Percentiles rank a stretch among this genome's conserved stretches.
phyloP scores from a whole-genome alignment of 202 grass and related monocot genomes.

The Thinopyrum obtusiflorum region DNA sequence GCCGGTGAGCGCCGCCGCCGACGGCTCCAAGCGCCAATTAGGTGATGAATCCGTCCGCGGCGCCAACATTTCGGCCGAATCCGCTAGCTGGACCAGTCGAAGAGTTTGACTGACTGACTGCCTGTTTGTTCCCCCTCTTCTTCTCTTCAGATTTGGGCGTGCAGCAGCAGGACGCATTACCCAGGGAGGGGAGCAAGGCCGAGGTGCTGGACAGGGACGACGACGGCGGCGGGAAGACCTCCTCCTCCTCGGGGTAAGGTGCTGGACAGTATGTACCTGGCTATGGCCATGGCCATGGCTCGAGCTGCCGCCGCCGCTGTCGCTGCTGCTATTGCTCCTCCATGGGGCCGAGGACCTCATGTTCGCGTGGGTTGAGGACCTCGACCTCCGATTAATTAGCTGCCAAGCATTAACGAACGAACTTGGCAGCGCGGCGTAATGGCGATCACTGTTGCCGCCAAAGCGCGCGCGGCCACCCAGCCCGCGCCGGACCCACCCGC shows the following conservation, averaged over 20 bases:
- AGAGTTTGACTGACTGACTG: neutral
- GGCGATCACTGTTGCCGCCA: no score
- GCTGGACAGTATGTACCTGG: no score
- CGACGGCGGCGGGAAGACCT: neutral
- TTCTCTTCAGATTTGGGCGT: slow-evolving; percentile 27
- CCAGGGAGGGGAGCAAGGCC: slow-evolving; percentile 39
- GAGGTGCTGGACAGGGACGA: slow-evolving; percentile 43
- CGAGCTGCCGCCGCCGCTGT: no score
- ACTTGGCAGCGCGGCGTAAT: no score
- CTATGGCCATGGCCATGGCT: no score
- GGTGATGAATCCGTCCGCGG: neutral
- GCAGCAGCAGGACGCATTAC: neutral
- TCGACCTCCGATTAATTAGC: no score
- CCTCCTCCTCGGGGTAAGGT: slow-evolving; percentile 14
- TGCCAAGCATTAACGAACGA: no score
- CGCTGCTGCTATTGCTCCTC: no score
- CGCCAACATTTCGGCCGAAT: neutral
- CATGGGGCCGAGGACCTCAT: no score
- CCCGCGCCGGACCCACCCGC: no score
- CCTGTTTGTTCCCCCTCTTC: neutral
- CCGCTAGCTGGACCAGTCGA: neutral
- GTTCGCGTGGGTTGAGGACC: no score
- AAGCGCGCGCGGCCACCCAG: no score
- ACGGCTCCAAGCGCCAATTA: neutral
- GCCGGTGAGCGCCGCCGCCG: neutral